Conservation (phyloP, 2,329 filamentous ascomycete species). For the Ophiocordyceps unilateralis region DNA sequence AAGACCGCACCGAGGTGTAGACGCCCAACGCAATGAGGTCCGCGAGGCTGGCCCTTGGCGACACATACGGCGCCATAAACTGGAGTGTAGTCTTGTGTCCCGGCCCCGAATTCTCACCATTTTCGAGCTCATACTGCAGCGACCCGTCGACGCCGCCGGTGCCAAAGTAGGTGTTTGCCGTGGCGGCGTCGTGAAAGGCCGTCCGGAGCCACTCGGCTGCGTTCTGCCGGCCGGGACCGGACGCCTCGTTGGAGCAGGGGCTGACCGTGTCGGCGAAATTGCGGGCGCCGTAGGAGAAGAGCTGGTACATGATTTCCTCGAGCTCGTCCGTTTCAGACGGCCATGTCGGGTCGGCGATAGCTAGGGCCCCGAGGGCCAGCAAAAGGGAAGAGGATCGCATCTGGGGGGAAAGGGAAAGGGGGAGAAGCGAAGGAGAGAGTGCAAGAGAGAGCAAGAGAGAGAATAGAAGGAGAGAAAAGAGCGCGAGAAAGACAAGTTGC, state of each 20-base stretch:
- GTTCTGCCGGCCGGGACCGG: slow-evolving; percentile 35
- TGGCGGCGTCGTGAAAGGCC: slow-evolving; percentile 45
- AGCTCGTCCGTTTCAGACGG: slow-evolving; percentile 41
- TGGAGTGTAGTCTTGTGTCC: slow-evolving; percentile 35
- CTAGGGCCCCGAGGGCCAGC: slow-evolving; percentile 19
- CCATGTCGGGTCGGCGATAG: slow-evolving; percentile 38
- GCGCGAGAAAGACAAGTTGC: neutral
- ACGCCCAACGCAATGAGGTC: slow-evolving; percentile 42
- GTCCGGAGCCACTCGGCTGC: slow-evolving; percentile 45
- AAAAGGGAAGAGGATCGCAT: slow-evolving; percentile 10
- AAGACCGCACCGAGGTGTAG: slow-evolving; percentile 39
- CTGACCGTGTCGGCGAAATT: slow-evolving; percentile 38
- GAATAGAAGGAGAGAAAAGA: neutral
- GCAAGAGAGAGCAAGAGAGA: too few species aligned
- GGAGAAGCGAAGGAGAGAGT: too few species aligned
- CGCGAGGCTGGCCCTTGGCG: slow-evolving; percentile 30
- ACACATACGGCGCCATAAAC: slow-evolving; percentile 36
- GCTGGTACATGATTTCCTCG: slow-evolving; percentile 46
- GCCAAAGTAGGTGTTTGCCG: slow-evolving; percentile 27
- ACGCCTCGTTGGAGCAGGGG: slow-evolving; percentile 35
- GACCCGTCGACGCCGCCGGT: slow-evolving; percentile 41
- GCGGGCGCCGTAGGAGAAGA: slow-evolving; percentile 33
- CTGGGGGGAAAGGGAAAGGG: neutral
- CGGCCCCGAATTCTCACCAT: slow-evolving; percentile 37
- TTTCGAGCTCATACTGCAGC: slow-evolving; percentile 38